Base-by-base conservation (phyloP, 805 yeast genomes). In the Ogataea paraovalis region DNA sequence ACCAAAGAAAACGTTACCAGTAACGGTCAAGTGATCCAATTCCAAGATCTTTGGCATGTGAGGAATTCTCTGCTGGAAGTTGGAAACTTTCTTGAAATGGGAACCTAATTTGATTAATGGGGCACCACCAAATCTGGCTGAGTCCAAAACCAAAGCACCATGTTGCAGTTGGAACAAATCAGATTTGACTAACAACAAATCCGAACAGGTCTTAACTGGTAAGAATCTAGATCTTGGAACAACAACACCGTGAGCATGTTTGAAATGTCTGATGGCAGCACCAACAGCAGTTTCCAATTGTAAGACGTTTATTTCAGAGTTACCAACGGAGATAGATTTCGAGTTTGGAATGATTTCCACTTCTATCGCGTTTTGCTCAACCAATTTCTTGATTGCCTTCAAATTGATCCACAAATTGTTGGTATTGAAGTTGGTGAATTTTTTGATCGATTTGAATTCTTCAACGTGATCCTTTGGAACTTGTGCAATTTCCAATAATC, bases 221-320 rank as follows among this genome's bases (percentile, higher is more conserved):
- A 94, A 79, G 79, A 94, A 94, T 67, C 99, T 84, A 38, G 96
- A 80, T 75, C 99, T 88, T 71, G 99, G 98, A 34, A 94, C 99
- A 61, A 90, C 96, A 59, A 94, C 95, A 72, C 99, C 99, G 62
- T 89, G 96, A 27, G 97, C 97, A 60, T 88, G 87, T 56, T 84
- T 76, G 72, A 94, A 94, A 72, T 91, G 92, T 72, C 96, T 87
- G 66, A 94, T 94, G 42, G 98, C 98, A 36, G 99, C 98, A 76
- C 99, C 99, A 59, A 89, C 96, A 25, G 99, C 99, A 43, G 99
- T 94, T 76, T 94, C 99, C 65, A 94, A 82, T 74, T 92, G 99
- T 64, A 92, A 73, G 44, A 92, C 97, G 63, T 85, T 83, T 58
- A 85, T 76, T 56, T 91, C 97, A 44, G 75, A 72, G 56, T 80